Conservation (phyloP, 179 eudicot species). For the Corrigiola litoralis region DNA sequence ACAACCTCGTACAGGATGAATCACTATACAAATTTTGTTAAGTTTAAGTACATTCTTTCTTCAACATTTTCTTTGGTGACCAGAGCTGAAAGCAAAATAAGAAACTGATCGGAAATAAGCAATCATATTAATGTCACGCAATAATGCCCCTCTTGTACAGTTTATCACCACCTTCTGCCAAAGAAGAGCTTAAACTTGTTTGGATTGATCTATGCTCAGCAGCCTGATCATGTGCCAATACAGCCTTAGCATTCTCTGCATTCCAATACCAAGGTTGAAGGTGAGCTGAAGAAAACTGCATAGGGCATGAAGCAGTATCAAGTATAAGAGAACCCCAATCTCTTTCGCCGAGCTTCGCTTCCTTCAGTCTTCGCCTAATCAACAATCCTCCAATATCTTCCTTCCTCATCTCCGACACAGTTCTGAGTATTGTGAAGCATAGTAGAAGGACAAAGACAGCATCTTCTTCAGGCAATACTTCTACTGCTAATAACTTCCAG, state of each 20-base stretch:
- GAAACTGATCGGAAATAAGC: neutral
- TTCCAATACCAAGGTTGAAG: slow-evolving; percentile 91
- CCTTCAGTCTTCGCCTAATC: slow-evolving; percentile 62
- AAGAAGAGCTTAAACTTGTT: slow-evolving; percentile 36
- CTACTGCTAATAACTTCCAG: slow-evolving; percentile 72
- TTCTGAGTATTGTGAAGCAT: slow-evolving; percentile 58
- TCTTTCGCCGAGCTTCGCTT: slow-evolving; percentile 49
- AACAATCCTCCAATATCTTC: slow-evolving; percentile 68
- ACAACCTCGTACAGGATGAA: neutral
- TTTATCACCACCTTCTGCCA: slow-evolving; percentile 81
- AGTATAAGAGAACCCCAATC: slow-evolving; percentile 84
- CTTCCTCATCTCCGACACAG: slow-evolving; percentile 55
- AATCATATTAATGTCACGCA: neutral
- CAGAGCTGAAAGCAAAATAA: neutral
- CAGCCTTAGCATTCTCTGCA: slow-evolving; percentile 45
- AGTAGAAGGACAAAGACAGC: slow-evolving; percentile 66
- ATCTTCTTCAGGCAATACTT: slow-evolving; percentile 81
- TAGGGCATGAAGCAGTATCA: slow-evolving; percentile 39
- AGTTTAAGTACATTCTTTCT: no score
- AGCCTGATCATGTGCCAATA: slow-evolving; percentile 41
- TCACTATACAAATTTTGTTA: neutral
- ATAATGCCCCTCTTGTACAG: slow-evolving; percentile 58
- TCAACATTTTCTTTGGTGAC: neutral
- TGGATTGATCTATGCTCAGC: slow-evolving; percentile 36
- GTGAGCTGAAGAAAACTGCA: slow-evolving; percentile 31